Evolutionary conservation across 371 early-diverging fungal species (phyloP).

Genomic region (Mortierella sp.): DNA sequence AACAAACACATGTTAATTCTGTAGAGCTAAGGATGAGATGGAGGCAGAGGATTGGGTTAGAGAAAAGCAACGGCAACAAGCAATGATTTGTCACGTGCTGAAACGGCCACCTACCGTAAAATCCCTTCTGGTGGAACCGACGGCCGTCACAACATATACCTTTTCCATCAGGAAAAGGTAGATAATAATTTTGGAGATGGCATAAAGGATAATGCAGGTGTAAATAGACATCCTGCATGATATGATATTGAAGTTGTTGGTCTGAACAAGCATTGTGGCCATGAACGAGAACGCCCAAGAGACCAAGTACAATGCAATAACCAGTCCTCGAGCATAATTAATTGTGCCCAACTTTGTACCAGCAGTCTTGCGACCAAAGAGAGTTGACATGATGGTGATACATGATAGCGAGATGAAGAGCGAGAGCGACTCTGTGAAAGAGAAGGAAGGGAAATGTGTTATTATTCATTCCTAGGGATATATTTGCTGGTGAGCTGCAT

Average conservation of each 20-base stretch:
- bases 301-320: neutral
- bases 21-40: neutral
- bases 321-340: neutral
- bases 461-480: no score
- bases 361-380: neutral
- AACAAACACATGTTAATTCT: neutral
- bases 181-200: neutral
- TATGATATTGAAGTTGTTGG: neutral
- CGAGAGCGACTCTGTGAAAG: neutral
- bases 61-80: neutral
- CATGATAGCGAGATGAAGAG: neutral
- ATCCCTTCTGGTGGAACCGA: neutral
- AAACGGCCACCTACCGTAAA: neutral
- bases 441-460: no score
- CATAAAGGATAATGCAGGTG: neutral
- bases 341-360: neutral
- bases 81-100: neutral
- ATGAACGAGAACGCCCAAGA: conserved; percentile 3
- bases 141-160: neutral
- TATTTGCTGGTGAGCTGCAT: neutral
- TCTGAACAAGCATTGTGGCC: conserved; percentile 1
- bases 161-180: conserved; percentile 5
- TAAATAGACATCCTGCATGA: neutral
- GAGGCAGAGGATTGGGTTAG: no score
- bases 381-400: neutral